phyloP scores from a whole-genome alignment of 2,329 filamentous ascomycete species.

The Claviceps sp. region DNA sequence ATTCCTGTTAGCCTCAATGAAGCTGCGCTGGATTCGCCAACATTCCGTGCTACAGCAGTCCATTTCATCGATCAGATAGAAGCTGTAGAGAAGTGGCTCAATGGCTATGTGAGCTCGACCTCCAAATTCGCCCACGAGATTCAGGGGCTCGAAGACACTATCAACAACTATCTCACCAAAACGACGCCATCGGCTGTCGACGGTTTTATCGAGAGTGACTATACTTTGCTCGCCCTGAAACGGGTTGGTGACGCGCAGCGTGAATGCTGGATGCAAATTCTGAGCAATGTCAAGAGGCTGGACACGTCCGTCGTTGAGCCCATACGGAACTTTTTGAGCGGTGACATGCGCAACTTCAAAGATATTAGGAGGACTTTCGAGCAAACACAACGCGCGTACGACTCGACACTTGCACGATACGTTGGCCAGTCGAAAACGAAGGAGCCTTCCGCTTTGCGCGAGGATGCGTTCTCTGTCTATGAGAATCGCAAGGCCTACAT shows the following conservation, averaged over 20 bases:
- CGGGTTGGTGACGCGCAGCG: slow-evolving; percentile 73
- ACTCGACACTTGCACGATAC: slow-evolving; percentile 69
- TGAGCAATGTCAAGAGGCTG: slow-evolving; percentile 63
- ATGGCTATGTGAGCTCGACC: slow-evolving; percentile 39
- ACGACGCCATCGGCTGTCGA: slow-evolving; percentile 70
- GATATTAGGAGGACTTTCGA: slow-evolving; percentile 68
- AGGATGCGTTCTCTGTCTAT: slow-evolving; percentile 92
- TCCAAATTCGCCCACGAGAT: slow-evolving; percentile 48
- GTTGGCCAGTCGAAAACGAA: slow-evolving; percentile 81
- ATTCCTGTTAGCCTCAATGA: slow-evolving; percentile 81
- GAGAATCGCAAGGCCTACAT: slow-evolving; percentile 85
- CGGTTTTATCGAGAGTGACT: slow-evolving; percentile 85
- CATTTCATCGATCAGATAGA: slow-evolving; percentile 92
- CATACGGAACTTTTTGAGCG: slow-evolving; percentile 61
- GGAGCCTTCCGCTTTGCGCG: slow-evolving; percentile 77
- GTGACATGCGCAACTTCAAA: slow-evolving; percentile 75
- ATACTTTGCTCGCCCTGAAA: slow-evolving; percentile 76
- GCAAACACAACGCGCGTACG: slow-evolving; percentile 69
- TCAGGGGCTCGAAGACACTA: slow-evolving; percentile 61
- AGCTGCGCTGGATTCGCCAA: slow-evolving; percentile 90
- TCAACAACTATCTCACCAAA: slow-evolving; percentile 63
- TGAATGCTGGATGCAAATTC: slow-evolving; percentile 72
- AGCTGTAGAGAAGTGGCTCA: slow-evolving; percentile 83
- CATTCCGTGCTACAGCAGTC: slow-evolving; percentile 74
- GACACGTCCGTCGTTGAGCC: slow-evolving; percentile 70